These are phyloP conservation scores for Zygnema circumcarinatum DNA, from an alignment of 139 green algal species.

Conservation along the genomic window DNA sequence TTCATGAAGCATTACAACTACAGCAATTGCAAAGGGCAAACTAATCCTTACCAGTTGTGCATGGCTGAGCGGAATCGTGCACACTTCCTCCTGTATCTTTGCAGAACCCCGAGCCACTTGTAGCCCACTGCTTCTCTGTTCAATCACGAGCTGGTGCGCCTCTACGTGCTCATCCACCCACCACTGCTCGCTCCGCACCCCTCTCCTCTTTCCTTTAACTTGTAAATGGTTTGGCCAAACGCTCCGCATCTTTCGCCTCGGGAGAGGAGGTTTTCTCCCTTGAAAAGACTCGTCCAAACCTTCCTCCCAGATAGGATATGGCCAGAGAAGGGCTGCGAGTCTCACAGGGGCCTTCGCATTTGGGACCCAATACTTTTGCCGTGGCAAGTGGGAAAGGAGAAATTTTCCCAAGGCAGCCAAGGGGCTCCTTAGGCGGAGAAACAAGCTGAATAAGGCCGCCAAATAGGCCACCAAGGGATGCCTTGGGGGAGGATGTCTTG, in stretches of 20 bases:
- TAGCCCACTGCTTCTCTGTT: neutral
- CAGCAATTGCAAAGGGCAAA: no score
- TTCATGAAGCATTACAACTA: no score
- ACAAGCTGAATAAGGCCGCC: neutral
- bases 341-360: neutral
- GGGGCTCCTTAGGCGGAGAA: neutral
- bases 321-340: neutral
- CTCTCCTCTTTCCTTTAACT: neutral
- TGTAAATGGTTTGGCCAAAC: neutral
- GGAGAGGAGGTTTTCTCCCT: neutral
- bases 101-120: neutral
- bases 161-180: neutral
- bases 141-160: neutral
- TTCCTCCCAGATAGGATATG: neutral
- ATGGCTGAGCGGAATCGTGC: neutral
- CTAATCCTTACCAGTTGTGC: neutral
- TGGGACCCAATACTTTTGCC: neutral
- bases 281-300: neutral
- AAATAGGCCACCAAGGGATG: neutral
- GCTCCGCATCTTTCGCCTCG: neutral
- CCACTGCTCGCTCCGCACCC: neutral
- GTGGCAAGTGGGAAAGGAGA: neutral
- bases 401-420: neutral
- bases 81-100: neutral
- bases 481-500: neutral